phyloP scores from a whole-genome alignment of 345 rosid genomes.

The Noccaea bulbosa region DNA sequence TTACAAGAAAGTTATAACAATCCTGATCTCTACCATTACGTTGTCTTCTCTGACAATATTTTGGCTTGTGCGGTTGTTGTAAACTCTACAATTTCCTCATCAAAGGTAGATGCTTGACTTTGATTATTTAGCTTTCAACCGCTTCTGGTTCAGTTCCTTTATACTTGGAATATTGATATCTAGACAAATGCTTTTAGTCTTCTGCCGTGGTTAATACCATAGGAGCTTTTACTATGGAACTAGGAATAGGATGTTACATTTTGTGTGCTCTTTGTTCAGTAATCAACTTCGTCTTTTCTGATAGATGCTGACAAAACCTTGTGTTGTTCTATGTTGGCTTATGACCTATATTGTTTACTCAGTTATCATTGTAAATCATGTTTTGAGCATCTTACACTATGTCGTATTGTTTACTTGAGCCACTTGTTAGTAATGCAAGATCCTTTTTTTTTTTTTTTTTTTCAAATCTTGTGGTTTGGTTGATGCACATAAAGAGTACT shows the following conservation, averaged over 20 bases:
- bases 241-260: slow-evolving; percentile 13
- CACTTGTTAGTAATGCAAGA: slow-evolving; percentile 3
- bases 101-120: slow-evolving; percentile 56
- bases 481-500: slow-evolving; percentile 8
- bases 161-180: slow-evolving; percentile 12
- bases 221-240: slow-evolving; percentile 7
- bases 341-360: slow-evolving; percentile 11
- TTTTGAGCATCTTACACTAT: slow-evolving; percentile 8
- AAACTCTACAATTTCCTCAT: slow-evolving; percentile 71
- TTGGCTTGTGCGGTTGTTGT: slow-evolving; percentile 90
- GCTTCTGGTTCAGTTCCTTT: slow-evolving; percentile 24
- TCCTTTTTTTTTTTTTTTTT: slow-evolving; percentile 5
- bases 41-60: slow-evolving; percentile 88
- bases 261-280: slow-evolving; percentile 9
- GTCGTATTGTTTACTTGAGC: neutral
- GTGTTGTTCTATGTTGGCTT: slow-evolving; percentile 20
- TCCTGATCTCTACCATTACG: slow-evolving; percentile 73
- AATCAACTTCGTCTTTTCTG: neutral
- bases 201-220: neutral
- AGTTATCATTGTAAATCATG: slow-evolving; percentile 3
- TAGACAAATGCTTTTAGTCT: slow-evolving; percentile 22
- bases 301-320: neutral
- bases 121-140: too few relatives aligned
- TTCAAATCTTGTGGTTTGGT: slow-evolving; percentile 18
- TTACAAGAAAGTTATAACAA: slow-evolving; percentile 55